Conservation (phyloP, 2,329 filamentous ascomycete species). For the Grosmannia huntii region DNA sequence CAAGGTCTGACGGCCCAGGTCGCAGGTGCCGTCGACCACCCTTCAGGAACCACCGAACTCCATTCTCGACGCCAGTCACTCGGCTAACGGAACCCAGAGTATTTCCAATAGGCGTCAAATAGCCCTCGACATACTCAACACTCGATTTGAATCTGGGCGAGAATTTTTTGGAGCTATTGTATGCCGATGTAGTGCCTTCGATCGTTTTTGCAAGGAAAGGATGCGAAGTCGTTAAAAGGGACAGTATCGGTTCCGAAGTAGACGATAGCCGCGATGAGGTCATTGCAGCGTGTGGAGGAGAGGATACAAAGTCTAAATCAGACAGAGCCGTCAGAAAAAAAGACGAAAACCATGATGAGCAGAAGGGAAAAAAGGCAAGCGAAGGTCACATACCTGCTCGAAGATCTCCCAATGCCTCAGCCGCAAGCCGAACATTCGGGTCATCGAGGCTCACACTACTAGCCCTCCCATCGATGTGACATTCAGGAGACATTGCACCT, state of each 20-base stretch:
- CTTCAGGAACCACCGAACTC: slow-evolving; percentile 72
- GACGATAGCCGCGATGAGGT: slow-evolving; percentile 21
- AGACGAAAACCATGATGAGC: not conserved
- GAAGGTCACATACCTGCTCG: slow-evolving; percentile 46
- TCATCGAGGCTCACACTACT: slow-evolving; percentile 49
- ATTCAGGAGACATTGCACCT: slow-evolving; percentile 33
- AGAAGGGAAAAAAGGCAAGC: not conserved
- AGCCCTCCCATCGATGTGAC: slow-evolving; percentile 29
- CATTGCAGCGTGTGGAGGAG: slow-evolving; percentile 27
- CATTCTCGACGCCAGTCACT: slow-evolving; percentile 76
- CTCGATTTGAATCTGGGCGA: slow-evolving; percentile 77
- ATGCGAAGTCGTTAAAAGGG: slow-evolving; percentile 77
- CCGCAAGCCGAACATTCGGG: slow-evolving; percentile 55
- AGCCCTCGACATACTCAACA: slow-evolving; percentile 82
- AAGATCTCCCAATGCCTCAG: slow-evolving; percentile 63
- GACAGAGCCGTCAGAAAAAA: slow-evolving; percentile 10
- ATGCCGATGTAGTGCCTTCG: slow-evolving; percentile 71
- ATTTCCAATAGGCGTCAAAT: slow-evolving; percentile 73
- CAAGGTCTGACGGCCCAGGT: slow-evolving; percentile 25
- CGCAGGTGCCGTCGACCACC: slow-evolving; percentile 39
- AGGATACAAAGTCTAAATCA: slow-evolving; percentile 50
- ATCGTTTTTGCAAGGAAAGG: slow-evolving; percentile 77
- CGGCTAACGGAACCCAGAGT: slow-evolving; percentile 75
- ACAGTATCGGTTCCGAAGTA: slow-evolving; percentile 62
- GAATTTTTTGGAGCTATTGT: slow-evolving; percentile 79